phyloP scores from a whole-genome alignment of 2,329 filamentous ascomycete genomes.

The Colletotrichum chrysophilum region DNA sequence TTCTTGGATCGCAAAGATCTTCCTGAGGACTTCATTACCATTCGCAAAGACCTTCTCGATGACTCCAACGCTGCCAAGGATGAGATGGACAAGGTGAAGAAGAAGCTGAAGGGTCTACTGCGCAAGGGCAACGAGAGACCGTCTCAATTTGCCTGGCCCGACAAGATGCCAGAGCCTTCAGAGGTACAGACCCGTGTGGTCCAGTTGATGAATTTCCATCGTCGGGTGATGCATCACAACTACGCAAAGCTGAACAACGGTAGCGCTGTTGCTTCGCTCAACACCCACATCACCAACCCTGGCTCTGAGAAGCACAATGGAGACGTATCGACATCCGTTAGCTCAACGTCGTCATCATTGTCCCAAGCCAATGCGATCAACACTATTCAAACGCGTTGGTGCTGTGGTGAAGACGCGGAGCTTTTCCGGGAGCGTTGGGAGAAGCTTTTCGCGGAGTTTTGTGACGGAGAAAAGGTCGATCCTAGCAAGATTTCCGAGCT shows the following conservation, averaged over 20 bases:
- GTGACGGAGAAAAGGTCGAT: constrained; percentile 96
- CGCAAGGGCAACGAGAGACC: constrained; percentile 93
- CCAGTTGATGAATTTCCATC: constrained; percentile 97
- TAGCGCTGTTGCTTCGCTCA: constrained; percentile 64
- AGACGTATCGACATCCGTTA: constrained; percentile 40
- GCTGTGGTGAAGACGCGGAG: constrained; percentile 92
- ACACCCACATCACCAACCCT: constrained; percentile 59
- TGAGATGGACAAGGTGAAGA: constrained; percentile 99
- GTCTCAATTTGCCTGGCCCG: constrained; percentile 97
- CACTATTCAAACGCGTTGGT: constrained; percentile 90
- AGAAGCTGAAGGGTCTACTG: constrained; percentile 93
- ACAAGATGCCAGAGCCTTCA: constrained; percentile 92
- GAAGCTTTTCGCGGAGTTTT: constrained; percentile 96
- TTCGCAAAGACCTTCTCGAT: constrained; percentile 93
- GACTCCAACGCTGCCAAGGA: constrained; percentile 99
- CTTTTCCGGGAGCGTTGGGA: constrained; percentile 98
- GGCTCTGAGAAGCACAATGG: constrained; percentile 49
- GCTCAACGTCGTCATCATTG: constrained; percentile 53
- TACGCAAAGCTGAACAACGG: constrained; percentile 79
- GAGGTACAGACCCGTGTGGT: constrained; percentile 92
- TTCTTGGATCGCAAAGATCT: constrained; percentile 90
- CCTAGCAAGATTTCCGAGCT: constrained; percentile 98
- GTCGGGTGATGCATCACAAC: constrained; percentile 93
- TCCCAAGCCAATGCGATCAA: constrained; percentile 68
- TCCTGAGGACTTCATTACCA: constrained; percentile 82